Base-by-base conservation (phyloP, 139 green algal species). In the Picochlorum sp. region DNA sequence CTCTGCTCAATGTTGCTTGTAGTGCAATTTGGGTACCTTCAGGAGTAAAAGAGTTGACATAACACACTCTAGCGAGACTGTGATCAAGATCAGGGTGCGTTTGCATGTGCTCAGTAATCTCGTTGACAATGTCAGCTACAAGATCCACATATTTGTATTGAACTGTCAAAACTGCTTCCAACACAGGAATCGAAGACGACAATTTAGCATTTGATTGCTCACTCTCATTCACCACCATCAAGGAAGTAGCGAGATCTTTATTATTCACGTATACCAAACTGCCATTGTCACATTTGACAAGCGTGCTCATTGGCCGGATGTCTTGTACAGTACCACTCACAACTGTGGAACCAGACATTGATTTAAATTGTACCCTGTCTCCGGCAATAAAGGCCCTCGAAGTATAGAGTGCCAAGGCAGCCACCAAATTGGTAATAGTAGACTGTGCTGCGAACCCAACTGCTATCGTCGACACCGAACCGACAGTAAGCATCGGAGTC, bases 301-400 rank as follows among this genome's bases (percentile, higher is more conserved):
- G 36, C 2, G 71, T 82, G 24, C 60, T 59, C 70, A 82, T 73
- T n/a, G 70, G 66, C 1, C 45, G 39, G 2, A 82, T 77, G 20
- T 63, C n/a, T 51, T 77, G 67, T 33, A 82, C 70, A 13, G 61
- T 28, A 4, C 74, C 74, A 14, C 54, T 30, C 25, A 68, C 14
- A 4, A 69, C 35, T 16, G 28, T 37, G 10, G 37, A 43, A 3
- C 67, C 72, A 22, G 24, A 16, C 12, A 61, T 57, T 18, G 47
- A 71, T 51, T 74, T 77, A 25, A 83, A 64, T 64, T 78, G 63
- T 20, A 83, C 50, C 2, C 64, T 45, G 20, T 83, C 75, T 1
- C 72, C 75, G 16, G 65, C 62, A 4, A 81, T 55, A 51, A 81
- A 81, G 0, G 67, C 62, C 30, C 57, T 36, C 1, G 73, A 70